Base-by-base conservation (phyloP, 2,329 filamentous ascomycete genomes). In the Pyrenophora seminiperda region DNA sequence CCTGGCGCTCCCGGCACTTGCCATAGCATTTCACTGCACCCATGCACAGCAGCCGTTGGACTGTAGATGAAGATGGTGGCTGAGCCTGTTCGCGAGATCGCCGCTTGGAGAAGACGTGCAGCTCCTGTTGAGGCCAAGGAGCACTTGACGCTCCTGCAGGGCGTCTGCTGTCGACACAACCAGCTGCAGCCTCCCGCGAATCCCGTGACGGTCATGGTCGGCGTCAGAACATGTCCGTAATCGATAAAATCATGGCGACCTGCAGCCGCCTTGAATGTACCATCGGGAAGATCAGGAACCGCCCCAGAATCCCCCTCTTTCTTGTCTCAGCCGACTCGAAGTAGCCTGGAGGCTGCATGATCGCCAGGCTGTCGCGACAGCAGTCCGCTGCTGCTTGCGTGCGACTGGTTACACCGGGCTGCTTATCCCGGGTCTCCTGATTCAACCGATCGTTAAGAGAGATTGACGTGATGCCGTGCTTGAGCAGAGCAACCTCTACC, bases 141-240 rank as follows among this genome's bases (percentile, higher is more conserved):
- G 65, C 61, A 49, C 47, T 59, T 61, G 62, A 56, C 58, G 58
- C 52, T 50, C 41, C 63, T 67, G 63, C 67, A 68, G 62, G 51
- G 59, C 63, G 57, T 64, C 61, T 60, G 60, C 49, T 63, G 52
- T 66, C 50, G 62, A 64, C 54, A 65, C 66, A 65, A 59, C 45
- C 53, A 44, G 47, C 58, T 72, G 70, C 70, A 71, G 69, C 68
- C 68, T 72, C 68, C 69, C 69, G 69, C 52, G 40, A 45, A 60
- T 54, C 61, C 63, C 67, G 62, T 70, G 66, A 71, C 60, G 55
- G 54, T 54, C 39, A 65, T 59, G 56, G 47, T 53, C 54, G 58
- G 58, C 59, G 51, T 61, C 62, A 63, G 67, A 70, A 57, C 54
- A 68, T 59, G 47, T 47, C 51, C 65, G 54, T 46, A 51, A 54